Percentiles rank a stretch among this genome's conserved stretches.
These are phyloP conservation scores for Vinca major DNA, from an alignment of 305 asterid genomes.

Conservation along the genomic window DNA sequence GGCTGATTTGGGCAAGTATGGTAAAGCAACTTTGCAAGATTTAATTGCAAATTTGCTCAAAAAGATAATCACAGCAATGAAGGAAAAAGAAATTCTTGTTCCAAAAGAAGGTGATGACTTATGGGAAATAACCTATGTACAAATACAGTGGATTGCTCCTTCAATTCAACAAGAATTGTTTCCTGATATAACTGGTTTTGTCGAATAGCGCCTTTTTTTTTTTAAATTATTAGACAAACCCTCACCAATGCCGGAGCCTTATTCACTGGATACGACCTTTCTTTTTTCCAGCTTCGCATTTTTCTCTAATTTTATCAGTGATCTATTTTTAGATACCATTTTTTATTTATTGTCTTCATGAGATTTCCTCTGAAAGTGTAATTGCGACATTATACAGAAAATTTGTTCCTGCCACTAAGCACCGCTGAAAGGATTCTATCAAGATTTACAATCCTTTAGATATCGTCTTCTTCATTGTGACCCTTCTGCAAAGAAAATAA, in stretches of 20 bases:
- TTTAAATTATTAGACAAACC: too few relatives aligned
- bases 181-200: slow-evolving; percentile 27
- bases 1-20: slow-evolving; percentile 69
- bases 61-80: slow-evolving; percentile 55
- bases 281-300: not conserved
- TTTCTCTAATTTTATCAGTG: not conserved
- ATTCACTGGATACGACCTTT: too few relatives aligned
- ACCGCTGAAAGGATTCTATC: not conserved
- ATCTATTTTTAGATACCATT: not conserved
- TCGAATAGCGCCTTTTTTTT: too few relatives aligned
- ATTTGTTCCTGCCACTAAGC: not conserved
- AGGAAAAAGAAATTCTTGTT: slow-evolving; percentile 46
- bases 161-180: slow-evolving; percentile 65
- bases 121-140: slow-evolving; percentile 74
- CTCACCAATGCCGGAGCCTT: too few relatives aligned
- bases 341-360: not conserved
- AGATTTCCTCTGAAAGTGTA: not conserved
- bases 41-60: slow-evolving; percentile 50
- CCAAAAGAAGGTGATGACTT: slow-evolving; percentile 56
- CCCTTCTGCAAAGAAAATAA: slow-evolving; percentile 1
- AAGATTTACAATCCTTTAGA: not conserved
- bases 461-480: not conserved
- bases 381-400: too few relatives aligned
- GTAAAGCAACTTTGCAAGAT: slow-evolving; percentile 49
- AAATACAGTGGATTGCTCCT: slow-evolving; percentile 91